Evolutionary conservation across 169 alveolate species (phyloP), one percentile per base, ranked within the genome.

Genomic region (Eimeria praecox): DNA sequence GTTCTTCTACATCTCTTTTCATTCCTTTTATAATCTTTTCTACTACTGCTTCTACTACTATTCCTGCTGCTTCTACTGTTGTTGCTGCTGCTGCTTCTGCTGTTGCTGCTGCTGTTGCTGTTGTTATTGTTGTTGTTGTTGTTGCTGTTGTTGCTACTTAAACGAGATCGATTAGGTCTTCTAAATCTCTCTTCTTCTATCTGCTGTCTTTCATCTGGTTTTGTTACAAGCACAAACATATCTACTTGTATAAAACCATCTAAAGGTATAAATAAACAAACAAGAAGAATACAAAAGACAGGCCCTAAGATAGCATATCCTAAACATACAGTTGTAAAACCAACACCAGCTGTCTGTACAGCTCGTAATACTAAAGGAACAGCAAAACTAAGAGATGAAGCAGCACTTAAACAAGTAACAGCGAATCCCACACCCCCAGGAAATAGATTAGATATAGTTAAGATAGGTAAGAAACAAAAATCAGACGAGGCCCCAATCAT

Each of bases 401-500:
- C 96, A 44, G 95, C 71, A 54, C 95, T 91, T 10, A 88, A 4
- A 44, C 44, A 24, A 18, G 96, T 87, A 52, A 95, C 44, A 40
- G 89, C 71, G 1, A 88, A 40, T 5, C 95, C 96, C 3, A 88
- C 52, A 16, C 82, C 20, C 12, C 96, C 96, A 6, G 95, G 95
- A 64, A 95, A 95, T n/a, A 95, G 73, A 16, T 69, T 78, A 40
- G 93, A 27, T 16, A 90, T 40, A 44, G 64, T 27, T n/a, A 95
- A 69, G 35, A 54, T 27, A 16, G 96, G 96, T 1, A 87, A n/a
- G 64, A 95, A 35, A 42, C 78, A 33, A 27, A 94, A 14, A 66
- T 95, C 96, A 0, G 92, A 87, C 56, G 95, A 95, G 33, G 64
- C 46, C 33, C 96, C 96, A 42, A 95, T 95, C 77, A 86, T 40